Evolutionary conservation across 2,329 filamentous ascomycete genomes (phyloP), one percentile per base, ranked within the genome.

Genomic region (Rhinocladiella mackenziei): DNA sequence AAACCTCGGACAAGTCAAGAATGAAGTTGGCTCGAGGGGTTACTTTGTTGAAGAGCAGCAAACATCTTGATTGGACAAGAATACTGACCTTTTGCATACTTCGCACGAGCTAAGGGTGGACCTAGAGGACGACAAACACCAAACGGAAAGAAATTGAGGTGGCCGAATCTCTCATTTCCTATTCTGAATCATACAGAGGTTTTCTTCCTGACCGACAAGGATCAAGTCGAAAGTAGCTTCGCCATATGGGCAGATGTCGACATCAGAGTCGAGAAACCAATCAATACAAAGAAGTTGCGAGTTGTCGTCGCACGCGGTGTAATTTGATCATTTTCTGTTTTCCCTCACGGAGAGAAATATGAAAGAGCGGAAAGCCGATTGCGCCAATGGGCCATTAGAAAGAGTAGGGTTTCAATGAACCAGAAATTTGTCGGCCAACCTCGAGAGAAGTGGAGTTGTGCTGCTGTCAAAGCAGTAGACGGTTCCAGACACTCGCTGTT

Each of bases 351-450:
- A 45, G 51, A 48, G 44, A 47, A 45, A 40, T 50, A 39, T 45
- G 54, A 58, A 48, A 48, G 58, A 51, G 48, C 51, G 46, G 55
- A 57, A 53, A 55, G 55, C 57, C 60, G 56, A 58, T 60, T 59
- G 57, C 50, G 45, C 50, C 52, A 58, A 54, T 53, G 60, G 56
- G 58, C 56, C 58, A 65, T 63, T 62, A 63, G 58, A 62, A 63
- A 56, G 57, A 62, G 60, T 62, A 59, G 62, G 63, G 62, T 60
- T 62, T 60, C 48, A 55, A 59, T 53, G 59, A 67, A 68, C 67
- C 64, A 61, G 62, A 64, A 68, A 55, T 44, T 43, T 48, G 60
- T 63, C 62, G 67, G 67, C 71, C 69, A 69, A 66, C 68, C 69
- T 72, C 68, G 59, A 59, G 48, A 58, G 65, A 58, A 62, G 60